Conservation (phyloP, 169 alveolate species). For the Besnoitia besnoiti region DNA sequence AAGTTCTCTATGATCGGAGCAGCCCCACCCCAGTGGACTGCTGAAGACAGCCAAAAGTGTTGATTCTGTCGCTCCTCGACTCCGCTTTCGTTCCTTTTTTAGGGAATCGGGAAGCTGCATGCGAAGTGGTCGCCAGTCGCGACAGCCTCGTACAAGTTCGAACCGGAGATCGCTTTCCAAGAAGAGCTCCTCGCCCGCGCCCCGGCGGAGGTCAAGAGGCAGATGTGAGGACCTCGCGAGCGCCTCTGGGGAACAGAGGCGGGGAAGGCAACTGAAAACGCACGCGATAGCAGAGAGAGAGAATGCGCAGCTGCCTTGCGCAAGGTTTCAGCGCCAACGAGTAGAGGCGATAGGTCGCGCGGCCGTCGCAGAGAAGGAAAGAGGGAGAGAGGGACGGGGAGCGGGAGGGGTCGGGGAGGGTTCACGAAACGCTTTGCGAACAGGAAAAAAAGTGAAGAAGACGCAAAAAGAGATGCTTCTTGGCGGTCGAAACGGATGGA, state of each 20-base stretch:
- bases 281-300: no score
- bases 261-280: no score
- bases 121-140: conserved; percentile 94
- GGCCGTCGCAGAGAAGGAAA: background rate
- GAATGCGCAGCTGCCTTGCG: no score
- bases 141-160: conserved; percentile 72
- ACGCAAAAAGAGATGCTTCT: background rate
- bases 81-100: background rate
- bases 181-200: conserved; percentile 22
- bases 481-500: no score
- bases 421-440: background rate
- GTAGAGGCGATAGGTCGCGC: no score
- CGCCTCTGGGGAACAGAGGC: no score
- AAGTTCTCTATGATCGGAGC: no score
- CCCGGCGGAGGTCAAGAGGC: conserved; percentile 23
- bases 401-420: background rate
- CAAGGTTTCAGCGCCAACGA: no score
- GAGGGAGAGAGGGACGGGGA: background rate
- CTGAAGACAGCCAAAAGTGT: background rate
- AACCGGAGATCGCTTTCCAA: background rate
- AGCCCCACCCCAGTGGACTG: no score
- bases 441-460: background rate
- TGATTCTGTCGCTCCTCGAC: background rate
- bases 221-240: conserved; percentile 44
- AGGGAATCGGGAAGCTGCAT: conserved; percentile 93